Evolutionary conservation across 192 early-diverging fungal species (phyloP).

Genomic region (Coemansia sp.): DNA sequence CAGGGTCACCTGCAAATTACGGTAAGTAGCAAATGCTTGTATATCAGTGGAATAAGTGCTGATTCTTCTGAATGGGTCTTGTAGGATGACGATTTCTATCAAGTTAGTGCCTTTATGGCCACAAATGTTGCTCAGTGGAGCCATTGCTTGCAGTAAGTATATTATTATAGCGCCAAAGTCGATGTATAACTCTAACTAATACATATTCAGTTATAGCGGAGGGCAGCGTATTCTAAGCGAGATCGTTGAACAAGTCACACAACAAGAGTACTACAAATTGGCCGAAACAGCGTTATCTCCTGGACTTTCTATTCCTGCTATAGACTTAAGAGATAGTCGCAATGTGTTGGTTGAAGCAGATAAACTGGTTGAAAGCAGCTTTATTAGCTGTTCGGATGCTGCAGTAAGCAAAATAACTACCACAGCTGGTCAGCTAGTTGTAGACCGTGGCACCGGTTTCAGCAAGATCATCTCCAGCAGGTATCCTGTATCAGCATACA

Average conservation of each 20-base stretch:
- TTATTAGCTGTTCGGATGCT: conserved; percentile 23
- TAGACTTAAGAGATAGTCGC: background rate
- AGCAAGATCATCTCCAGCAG: conserved; percentile 12
- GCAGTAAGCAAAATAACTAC: background rate
- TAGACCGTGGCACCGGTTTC: conserved; percentile 36
- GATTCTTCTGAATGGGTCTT: background rate
- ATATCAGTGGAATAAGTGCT: background rate
- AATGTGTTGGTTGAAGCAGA: conserved; percentile 1
- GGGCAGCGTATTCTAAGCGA: conserved; percentile 27
- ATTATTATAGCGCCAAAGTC: background rate
- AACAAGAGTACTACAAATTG: conserved; percentile 27
- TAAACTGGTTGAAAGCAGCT: conserved; percentile 9
- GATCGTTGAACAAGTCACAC: conserved; percentile 33
- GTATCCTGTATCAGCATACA: conserved; percentile 5
- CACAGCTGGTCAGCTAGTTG: conserved; percentile 28
- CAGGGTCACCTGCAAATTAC: conserved; percentile 7
- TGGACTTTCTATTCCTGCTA: conserved; percentile 8
- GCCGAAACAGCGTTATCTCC: conserved; percentile 38
- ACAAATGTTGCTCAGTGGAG: conserved; percentile 38
- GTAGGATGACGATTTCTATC: conserved; percentile 19
- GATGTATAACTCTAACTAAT: background rate
- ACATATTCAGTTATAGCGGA: background rate
- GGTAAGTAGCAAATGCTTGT: conserved; percentile 8
- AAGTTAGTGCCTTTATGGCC: conserved; percentile 29
- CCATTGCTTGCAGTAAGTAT: conserved; percentile 21